A percentile compares a stretch with the other conserved stretches of the same genome.
phyloP scores from a whole-genome alignment of 1,284 basidiomycete genomes.

The Ceratobasidium sp. region DNA sequence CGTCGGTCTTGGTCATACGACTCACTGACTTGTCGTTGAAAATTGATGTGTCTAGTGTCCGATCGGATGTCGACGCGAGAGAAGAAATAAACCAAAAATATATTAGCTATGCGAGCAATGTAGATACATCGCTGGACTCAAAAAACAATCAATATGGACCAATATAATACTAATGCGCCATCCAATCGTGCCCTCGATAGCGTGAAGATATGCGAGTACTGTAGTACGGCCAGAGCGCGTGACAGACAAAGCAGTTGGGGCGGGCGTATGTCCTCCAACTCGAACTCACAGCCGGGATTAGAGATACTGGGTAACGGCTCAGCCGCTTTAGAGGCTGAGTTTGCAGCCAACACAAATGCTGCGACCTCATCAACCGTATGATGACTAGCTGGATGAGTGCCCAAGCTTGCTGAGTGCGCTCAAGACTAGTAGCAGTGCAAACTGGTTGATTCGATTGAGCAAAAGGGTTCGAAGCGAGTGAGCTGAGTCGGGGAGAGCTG shows the following conservation, averaged over 20 bases:
- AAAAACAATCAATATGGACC: neutral
- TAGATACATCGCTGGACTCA: neutral
- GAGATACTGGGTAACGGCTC: neutral
- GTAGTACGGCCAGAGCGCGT: constrained; percentile 17
- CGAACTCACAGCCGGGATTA: neutral
- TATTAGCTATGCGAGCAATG: neutral
- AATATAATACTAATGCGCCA: neutral
- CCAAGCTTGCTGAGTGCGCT: neutral
- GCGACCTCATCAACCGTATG: constrained; percentile 12
- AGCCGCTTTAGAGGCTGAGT: neutral
- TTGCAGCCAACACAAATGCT: constrained; percentile 9
- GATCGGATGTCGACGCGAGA: neutral
- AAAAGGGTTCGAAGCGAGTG: neutral
- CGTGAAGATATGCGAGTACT: constrained; percentile 1
- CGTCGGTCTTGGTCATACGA: constrained; percentile 20
- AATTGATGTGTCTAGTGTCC: constrained; percentile 19
- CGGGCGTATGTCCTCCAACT: neutral
- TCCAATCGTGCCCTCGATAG: neutral
- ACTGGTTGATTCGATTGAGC: neutral
- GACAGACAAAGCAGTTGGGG: neutral
- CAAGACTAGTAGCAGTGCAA: neutral
- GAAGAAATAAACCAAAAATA: constrained; percentile 6
- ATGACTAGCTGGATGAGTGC: neutral
- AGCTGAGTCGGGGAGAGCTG: too few species aligned
- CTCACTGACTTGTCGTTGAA: constrained; percentile 4